phyloP scores from a whole-genome alignment of 345 rosid species.

The Ailanthus altissimus region DNA sequence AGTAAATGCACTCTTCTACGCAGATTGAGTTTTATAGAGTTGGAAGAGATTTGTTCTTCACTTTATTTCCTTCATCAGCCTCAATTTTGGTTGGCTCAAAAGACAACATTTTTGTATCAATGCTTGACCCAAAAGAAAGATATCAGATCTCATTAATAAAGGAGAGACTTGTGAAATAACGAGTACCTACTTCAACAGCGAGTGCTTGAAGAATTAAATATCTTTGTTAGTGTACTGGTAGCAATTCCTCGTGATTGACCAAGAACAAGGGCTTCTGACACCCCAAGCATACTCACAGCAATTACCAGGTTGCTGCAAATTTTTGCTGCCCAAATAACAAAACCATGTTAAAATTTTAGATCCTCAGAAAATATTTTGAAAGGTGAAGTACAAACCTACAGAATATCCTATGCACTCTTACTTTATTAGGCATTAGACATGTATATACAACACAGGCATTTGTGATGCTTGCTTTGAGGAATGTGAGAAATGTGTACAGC shows the following conservation, averaged over 20 bases:
- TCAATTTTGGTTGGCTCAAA: conserved; percentile 3
- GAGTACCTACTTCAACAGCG: conserved; percentile 91
- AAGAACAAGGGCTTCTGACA: conserved; percentile 88
- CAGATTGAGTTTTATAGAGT: background rate
- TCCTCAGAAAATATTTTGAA: background rate
- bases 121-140: background rate
- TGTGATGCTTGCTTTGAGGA: no score
- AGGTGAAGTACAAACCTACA: background rate
- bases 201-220: conserved; percentile 86
- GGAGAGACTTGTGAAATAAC: conserved; percentile 18
- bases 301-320: conserved; percentile 91
- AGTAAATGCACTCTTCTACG: background rate
- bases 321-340: conserved; percentile 73
- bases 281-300: conserved; percentile 94
- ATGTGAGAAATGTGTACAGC: no score
- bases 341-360: conserved; percentile 18
- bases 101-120: background rate
- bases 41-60: background rate
- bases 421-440: no score
- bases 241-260: conserved; percentile 83
- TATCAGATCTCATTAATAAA: background rate
- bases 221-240: conserved; percentile 65
- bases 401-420: no score
- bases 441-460: no score
- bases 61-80: conserved; percentile 4